Conservation (phyloP, 2,329 filamentous ascomycete species). For the Arthroderma sp. region DNA sequence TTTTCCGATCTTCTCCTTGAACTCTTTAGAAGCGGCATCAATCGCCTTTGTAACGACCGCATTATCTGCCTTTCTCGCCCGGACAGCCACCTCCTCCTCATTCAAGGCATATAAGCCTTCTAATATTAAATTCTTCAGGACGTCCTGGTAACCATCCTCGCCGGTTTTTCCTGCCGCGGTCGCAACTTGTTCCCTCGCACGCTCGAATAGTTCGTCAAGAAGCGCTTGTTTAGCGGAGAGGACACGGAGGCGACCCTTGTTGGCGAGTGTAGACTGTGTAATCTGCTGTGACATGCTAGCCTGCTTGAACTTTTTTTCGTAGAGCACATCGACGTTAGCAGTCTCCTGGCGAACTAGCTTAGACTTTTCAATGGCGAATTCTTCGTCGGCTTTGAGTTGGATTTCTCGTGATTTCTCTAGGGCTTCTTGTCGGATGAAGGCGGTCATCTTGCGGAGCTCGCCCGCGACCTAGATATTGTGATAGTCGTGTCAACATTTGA, state of each 20-base stretch:
- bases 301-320: constrained; percentile 99
- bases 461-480: constrained; percentile 59
- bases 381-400: constrained; percentile 94
- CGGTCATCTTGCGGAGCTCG: constrained; percentile 99
- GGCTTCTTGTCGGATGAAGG: constrained; percentile 98
- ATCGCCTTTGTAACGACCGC: constrained; percentile 65
- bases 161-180: constrained; percentile 36
- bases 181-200: constrained; percentile 58
- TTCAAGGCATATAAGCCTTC: constrained; percentile 82
- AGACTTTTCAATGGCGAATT: constrained; percentile 97
- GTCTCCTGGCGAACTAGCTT: constrained; percentile 96
- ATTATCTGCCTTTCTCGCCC: constrained; percentile 67
- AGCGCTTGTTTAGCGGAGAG: constrained; percentile 79
- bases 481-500: not conserved
- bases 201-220: constrained; percentile 78
- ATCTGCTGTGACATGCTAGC: constrained; percentile 98
- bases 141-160: constrained; percentile 53
- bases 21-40: constrained; percentile 63
- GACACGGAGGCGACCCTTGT: constrained; percentile 86
- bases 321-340: constrained; percentile 75
- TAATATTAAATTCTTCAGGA: constrained; percentile 69
- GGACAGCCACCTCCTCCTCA: constrained; percentile 63
- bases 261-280: constrained; percentile 86
- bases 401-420: constrained; percentile 95
- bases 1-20: constrained; percentile 62